Conservation (phyloP, 345 rosid species). For the Gossypium stocksii region DNA sequence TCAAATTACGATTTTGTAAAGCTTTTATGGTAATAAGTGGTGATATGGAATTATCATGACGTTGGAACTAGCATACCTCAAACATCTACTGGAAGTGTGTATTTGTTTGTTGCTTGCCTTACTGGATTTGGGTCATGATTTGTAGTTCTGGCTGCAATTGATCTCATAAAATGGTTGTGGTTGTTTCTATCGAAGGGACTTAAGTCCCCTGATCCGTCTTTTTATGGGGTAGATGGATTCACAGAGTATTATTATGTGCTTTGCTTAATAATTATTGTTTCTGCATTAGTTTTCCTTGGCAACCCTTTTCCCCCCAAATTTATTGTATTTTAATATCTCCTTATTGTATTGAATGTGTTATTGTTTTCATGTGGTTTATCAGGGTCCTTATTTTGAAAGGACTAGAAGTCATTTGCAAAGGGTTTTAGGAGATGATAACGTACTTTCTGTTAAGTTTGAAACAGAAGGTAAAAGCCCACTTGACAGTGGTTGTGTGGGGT, state of each 20-base stretch:
- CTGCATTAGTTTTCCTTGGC: too few species aligned
- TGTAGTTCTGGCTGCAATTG: too few species aligned
- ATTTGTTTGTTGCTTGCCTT: neutral
- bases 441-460: slow-evolving; percentile 60
- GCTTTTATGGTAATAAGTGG: neutral
- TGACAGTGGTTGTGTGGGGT: slow-evolving; percentile 14
- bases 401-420: slow-evolving; percentile 56
- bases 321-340: neutral
- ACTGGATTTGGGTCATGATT: too few species aligned
- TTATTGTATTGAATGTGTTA: neutral
- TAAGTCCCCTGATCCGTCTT: too few species aligned
- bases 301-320: too few species aligned
- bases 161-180: too few species aligned
- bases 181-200: too few species aligned
- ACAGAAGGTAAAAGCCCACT: slow-evolving; percentile 9
- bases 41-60: neutral
- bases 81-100: neutral
- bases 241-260: too few species aligned
- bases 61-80: neutral
- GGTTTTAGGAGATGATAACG: slow-evolving; percentile 73
- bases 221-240: too few species aligned
- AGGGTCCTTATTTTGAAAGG: slow-evolving; percentile 58
- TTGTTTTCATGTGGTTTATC: neutral
- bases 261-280: too few species aligned
- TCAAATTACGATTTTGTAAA: neutral